These are phyloP conservation scores for Cystoisospora suis DNA, from an alignment of 169 alveolate genomes.

Conservation along the genomic window DNA sequence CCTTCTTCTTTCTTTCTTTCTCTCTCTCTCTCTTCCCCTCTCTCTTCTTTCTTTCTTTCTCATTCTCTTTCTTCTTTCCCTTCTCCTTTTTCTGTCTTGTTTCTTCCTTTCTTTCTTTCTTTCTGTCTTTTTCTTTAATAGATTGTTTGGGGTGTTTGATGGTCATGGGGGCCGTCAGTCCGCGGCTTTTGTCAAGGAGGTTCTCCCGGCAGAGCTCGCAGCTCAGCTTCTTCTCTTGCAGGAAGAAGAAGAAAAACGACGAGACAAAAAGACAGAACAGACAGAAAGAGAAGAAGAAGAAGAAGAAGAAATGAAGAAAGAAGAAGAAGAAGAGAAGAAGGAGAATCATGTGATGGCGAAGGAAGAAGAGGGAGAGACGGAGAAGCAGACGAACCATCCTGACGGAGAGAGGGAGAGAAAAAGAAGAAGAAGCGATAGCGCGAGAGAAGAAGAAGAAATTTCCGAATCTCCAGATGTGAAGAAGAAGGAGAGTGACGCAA, in stretches of 20 bases:
- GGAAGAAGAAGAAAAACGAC: slow-evolving; percentile 20
- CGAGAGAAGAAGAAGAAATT: too few species aligned
- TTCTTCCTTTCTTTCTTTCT: neutral
- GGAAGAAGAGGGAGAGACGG: neutral
- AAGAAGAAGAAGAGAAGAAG: too few species aligned
- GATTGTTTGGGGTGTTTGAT: slow-evolving; percentile 76
- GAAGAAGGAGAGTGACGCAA: too few species aligned
- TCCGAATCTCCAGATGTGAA: too few species aligned
- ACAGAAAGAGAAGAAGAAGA: too few species aligned
- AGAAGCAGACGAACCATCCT: too few species aligned
- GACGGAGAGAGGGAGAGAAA: too few species aligned
- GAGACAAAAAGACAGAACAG: too few species aligned
- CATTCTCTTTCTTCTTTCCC: neutral
- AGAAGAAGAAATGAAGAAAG: too few species aligned
- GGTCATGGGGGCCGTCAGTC: slow-evolving; percentile 80
- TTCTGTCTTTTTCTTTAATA: neutral
- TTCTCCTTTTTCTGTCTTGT: neutral
- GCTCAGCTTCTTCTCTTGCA: slow-evolving; percentile 65
- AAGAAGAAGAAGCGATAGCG: too few species aligned
- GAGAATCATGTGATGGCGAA: slow-evolving; percentile 43
- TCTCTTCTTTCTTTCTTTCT: neutral
- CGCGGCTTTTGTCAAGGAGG: slow-evolving; percentile 71
- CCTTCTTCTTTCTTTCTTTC: neutral
- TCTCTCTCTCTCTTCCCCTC: neutral
- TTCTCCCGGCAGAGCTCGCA: slow-evolving; percentile 69